Base-by-base conservation (phyloP, 1,139 yeast genomes). In the Entelexis paramagnoliae region DNA sequence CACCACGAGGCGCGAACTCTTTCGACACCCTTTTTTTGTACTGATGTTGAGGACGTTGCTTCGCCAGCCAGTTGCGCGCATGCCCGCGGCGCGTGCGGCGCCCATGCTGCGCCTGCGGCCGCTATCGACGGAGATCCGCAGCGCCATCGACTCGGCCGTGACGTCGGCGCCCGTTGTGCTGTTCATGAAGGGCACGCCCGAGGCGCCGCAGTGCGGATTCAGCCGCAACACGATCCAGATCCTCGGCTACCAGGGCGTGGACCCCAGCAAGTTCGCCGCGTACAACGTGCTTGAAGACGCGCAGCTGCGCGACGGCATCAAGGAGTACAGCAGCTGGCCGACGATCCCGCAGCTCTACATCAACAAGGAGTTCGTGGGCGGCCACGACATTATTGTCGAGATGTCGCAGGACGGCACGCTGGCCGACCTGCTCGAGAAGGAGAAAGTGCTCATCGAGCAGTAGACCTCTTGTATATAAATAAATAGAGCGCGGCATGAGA, bases 181-280 rank as follows among this genome's bases (percentile, higher is more conserved):
- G 40, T 60, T 60, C 50, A 68, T 68, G 72, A 68, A 68, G 61
- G 72, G 72, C 38, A 93, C 98, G 1, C 99, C 99, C 1, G 96
- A 89, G 64, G 87, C 85, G 54, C 99, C 99, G 30, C 95, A 88
- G 63, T 93, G 99, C 73, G 98, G 99, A 1, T 93, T 93, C 65
- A 88, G 96, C 7, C 79, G 96, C 64, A 95, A 95, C 50, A 86
- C 96, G 17, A 89, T 93, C 60, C 93, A 87, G 66, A 78, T 88
- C 47, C 76, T 93, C 58, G 97, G 98, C 19, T 93, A 88, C 66
- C 95, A 89, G 66, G 98, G 98, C 53, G 97, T 93, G 32, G 96
- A 93, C 68, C 98, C 98, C 6, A 77, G 73, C 46, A 89, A 91
- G 68, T 89, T 93, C 69, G 96, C 97, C 46, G 98, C 98, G 35